These are phyloP conservation scores for Fusarium annulatum DNA, from an alignment of 2,329 filamentous ascomycete genomes.

Conservation along the genomic window DNA sequence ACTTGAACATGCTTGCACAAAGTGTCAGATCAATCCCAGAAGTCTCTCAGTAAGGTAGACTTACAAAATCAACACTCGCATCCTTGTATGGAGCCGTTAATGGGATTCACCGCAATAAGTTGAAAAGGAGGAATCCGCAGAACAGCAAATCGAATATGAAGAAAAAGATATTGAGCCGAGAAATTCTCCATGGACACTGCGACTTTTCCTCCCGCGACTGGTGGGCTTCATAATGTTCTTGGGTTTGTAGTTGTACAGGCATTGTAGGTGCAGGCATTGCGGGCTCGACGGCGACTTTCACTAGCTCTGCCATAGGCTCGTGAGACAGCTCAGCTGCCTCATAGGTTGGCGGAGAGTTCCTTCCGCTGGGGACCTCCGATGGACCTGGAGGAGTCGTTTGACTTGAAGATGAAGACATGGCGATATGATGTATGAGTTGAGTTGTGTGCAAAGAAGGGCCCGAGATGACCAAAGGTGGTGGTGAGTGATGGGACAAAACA, in stretches of 20 bases:
- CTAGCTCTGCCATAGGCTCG: not conserved
- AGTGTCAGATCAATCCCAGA: not conserved
- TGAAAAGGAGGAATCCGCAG: too few species aligned
- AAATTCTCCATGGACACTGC: too few species aligned
- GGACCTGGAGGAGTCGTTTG: not conserved
- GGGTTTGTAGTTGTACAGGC: too few species aligned
- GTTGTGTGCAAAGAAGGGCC: not conserved
- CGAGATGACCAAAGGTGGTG: not conserved
- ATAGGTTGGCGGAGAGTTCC: too few species aligned
- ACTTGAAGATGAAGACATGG: not conserved
- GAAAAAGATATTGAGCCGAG: too few species aligned
- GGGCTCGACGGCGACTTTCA: not conserved
- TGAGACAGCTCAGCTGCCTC: not conserved
- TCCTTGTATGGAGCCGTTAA: too few species aligned
- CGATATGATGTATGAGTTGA: not conserved
- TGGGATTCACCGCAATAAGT: too few species aligned
- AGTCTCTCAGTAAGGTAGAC: not conserved
- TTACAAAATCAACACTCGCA: not conserved
- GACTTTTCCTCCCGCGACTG: too few species aligned
- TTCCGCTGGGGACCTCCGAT: not conserved
- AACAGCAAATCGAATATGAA: too few species aligned
- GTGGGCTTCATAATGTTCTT: too few species aligned
- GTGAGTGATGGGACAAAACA: not conserved
- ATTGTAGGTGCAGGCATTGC: accelerated
- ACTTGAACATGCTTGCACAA: not conserved